Conservation (phyloP, 2,329 filamentous ascomycete genomes). For the Mollisia scopiformis region DNA sequence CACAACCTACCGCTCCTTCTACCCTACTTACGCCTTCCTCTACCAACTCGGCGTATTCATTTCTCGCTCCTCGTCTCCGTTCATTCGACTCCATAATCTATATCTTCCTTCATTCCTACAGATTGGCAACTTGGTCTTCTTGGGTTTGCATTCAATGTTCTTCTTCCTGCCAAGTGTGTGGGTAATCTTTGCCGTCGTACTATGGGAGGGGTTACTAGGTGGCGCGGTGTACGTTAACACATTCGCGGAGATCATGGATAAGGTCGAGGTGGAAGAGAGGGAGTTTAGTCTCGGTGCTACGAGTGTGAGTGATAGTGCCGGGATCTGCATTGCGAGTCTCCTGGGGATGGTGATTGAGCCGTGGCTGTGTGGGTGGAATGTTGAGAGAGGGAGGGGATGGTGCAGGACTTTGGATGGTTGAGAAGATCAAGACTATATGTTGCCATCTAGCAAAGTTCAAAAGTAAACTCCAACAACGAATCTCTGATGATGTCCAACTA, state of each 20-base stretch:
- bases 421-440: no score
- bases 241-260: constrained; percentile 91
- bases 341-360: constrained; percentile 83
- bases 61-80: constrained; percentile 87
- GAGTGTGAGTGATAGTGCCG: constrained; percentile 88
- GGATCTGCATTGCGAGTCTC: constrained; percentile 87
- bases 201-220: constrained; percentile 93
- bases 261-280: constrained; percentile 73
- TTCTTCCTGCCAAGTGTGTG: constrained; percentile 86
- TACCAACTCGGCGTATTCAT: constrained; percentile 97
- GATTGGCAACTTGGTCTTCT: constrained; percentile 72
- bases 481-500: no score
- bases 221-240: constrained; percentile 95
- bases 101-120: constrained; percentile 86
- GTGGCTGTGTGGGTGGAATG: constrained; percentile 82
- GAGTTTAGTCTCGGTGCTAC: constrained; percentile 92
- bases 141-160: constrained; percentile 77
- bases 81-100: constrained; percentile 77
- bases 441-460: no score
- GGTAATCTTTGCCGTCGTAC: constrained; percentile 80
- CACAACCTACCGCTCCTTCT: constrained; percentile 80
- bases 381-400: constrained; percentile 76
- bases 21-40: constrained; percentile 91
- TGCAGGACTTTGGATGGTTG: constrained; percentile 48
- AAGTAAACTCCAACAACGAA: no score